Base-by-base conservation (phyloP, 805 yeast species). In the Debaryomyces prosopidis region DNA sequence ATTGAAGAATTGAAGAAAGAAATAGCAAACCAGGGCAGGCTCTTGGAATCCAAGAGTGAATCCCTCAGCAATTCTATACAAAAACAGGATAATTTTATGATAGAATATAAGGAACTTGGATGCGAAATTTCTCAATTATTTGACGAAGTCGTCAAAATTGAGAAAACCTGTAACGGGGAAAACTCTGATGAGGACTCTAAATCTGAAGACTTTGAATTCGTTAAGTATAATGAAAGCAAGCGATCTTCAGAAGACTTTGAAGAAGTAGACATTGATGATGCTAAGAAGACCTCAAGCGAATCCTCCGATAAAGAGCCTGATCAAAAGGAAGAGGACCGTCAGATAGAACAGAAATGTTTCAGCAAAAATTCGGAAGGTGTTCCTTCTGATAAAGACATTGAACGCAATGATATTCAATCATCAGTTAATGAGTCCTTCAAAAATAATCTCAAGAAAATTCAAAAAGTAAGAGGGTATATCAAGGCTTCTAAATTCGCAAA, bases 121-220 rank as follows among this genome's bases (percentile, higher is more conserved):
- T 30, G 33, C 33, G 33, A 30, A 30, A 5, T 30, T 30, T 11
- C 33, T 8, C 8, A 30, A 14, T 12, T 30, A 30, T 12, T 30
- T n/a, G 33, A 14, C 7, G 33, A 30, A 30, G 26, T 23, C 9
- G 11, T 5, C 33, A 14, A 30, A 30, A 30, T n/a, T 11, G 33
- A 30, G 6, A 14, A 30, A 11, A 2, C 8, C 14, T 30, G 8
- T 11, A n/a, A 14, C 12, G 16, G 4, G 16, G 16, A 14, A 12
- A n/a, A 30, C 11, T 34, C 19, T 7, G 37, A 34, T 5, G 40
- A 43, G 23, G 48, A 40, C 20, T 30, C 32, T 31, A 44, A 36
- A 36, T 36, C 48, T 36, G 38, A 33, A 39, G 42, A 44, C 31
- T 14, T 45, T 30, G 40, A 20, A 19, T n/a, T 36, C 16, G 18